phyloP scores from a whole-genome alignment of 1,139 yeast genomes.

The Lodderomyces elongisporus region DNA sequence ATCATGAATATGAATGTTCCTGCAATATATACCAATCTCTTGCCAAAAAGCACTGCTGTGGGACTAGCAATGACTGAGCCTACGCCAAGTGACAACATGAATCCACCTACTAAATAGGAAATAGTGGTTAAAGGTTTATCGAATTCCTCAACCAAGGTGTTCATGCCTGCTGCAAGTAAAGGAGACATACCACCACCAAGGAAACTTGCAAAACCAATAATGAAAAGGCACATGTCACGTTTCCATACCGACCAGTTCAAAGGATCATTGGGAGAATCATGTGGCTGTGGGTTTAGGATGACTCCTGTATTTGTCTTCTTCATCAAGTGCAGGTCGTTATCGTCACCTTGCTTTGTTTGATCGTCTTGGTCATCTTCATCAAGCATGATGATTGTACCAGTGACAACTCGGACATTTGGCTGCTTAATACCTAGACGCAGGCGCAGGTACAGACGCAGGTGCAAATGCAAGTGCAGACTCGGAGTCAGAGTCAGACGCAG shows the following conservation, averaged over 20 bases:
- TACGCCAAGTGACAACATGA: constrained; percentile 54
- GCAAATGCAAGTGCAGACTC: too few species aligned
- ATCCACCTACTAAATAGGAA: constrained; percentile 55
- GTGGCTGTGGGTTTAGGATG: constrained; percentile 69
- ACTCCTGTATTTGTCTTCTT: constrained; percentile 50
- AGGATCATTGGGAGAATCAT: constrained; percentile 72
- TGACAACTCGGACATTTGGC: constrained; percentile 36
- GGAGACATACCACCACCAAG: constrained; percentile 64
- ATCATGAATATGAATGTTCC: constrained; percentile 48
- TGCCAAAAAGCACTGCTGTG: constrained; percentile 57
- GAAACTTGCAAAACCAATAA: constrained; percentile 55
- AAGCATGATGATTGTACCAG: constrained; percentile 45
- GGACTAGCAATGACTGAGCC: constrained; percentile 60
- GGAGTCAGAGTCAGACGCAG: too few species aligned
- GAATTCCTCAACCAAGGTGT: constrained; percentile 39
- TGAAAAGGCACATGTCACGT: constrained; percentile 48
- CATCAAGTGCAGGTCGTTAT: constrained; percentile 15
- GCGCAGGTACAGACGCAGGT: background rate
- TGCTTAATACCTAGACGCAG: constrained; percentile 35
- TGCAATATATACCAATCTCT: constrained; percentile 48
- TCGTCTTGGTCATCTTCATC: constrained; percentile 18
- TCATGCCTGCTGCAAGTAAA: constrained; percentile 54
- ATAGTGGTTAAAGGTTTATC: constrained; percentile 36
- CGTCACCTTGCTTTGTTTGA: background rate
- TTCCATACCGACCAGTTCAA: constrained; percentile 66